Conservation (phyloP, 208 protist genomes). For the Naegleria gruberi region DNA sequence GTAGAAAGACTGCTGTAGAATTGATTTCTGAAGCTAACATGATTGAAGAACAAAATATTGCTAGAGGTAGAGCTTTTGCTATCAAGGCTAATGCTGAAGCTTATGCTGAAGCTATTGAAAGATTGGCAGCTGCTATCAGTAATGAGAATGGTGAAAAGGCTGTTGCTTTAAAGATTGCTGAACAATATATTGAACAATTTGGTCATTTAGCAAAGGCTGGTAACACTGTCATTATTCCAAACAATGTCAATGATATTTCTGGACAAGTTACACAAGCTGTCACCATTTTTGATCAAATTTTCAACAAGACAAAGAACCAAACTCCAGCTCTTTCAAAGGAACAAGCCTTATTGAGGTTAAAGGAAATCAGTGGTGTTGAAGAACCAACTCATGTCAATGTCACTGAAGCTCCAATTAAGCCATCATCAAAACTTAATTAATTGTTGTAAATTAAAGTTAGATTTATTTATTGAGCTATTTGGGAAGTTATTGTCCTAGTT, state of each 20-base stretch:
- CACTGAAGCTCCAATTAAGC: neutral
- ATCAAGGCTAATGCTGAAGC: conserved; percentile 50
- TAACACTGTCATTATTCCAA: conserved; percentile 86
- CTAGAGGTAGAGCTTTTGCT: conserved; percentile 28
- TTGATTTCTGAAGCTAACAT: conserved; percentile 72
- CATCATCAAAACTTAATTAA: too few species aligned
- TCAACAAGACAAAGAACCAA: neutral
- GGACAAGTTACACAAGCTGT: conserved; percentile 80
- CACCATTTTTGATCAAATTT: conserved; percentile 39
- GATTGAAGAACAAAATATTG: conserved; percentile 42
- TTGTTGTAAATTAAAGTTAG: too few species aligned
- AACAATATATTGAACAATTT: conserved; percentile 81
- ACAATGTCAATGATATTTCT: conserved; percentile 70
- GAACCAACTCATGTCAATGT: neutral
- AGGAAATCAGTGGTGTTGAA: neutral
- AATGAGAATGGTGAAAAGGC: conserved; percentile 49
- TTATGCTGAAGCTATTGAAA: conserved; percentile 53
- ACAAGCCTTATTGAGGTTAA: neutral
- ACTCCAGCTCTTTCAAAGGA: neutral
- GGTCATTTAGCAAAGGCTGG: conserved; percentile 71
- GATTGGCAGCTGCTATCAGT: conserved; percentile 49
- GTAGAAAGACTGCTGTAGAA: conserved; percentile 63
- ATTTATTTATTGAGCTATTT: too few species aligned
- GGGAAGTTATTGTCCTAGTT: too few species aligned
- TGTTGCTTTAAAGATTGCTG: conserved; percentile 67